These are phyloP conservation scores for Wickerhamomyces ciferrii DNA, from an alignment of 805 yeast genomes.

Conservation along the genomic window DNA sequence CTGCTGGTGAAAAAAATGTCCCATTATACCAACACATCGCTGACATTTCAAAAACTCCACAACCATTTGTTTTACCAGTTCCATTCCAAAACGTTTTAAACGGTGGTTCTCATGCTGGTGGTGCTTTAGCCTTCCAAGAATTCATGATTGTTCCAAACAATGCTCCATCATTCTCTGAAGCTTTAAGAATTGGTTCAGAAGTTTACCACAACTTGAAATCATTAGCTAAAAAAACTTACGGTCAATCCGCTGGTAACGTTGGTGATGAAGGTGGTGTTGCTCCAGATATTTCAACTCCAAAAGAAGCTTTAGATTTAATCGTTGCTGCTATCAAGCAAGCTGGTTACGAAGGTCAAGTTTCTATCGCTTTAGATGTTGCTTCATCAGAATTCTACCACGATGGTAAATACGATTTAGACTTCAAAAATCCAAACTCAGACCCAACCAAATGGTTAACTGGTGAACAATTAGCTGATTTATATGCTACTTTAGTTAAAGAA, in stretches of 20 bases:
- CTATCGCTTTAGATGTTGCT: conserved; percentile 94
- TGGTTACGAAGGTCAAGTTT: conserved; percentile 91
- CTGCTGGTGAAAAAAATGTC: conserved; percentile 91
- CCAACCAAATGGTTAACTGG: conserved; percentile 87
- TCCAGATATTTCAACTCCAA: conserved; percentile 92
- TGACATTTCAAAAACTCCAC: conserved; percentile 64
- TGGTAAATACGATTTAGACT: conserved; percentile 96
- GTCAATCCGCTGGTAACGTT: conserved; percentile 98
- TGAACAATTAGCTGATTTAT: conserved; percentile 78
- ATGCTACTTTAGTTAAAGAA: conserved; percentile 71
- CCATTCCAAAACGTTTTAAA: conserved; percentile 98
- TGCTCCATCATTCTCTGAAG: conserved; percentile 89
- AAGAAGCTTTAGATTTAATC: conserved; percentile 95
- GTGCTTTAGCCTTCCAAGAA: conserved; percentile 98
- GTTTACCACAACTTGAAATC: conserved; percentile 96
- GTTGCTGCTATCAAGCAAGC: conserved; percentile 85
- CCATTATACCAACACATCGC: conserved; percentile 93
- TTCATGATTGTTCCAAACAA: conserved; percentile 98
- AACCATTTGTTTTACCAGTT: conserved; percentile 93
- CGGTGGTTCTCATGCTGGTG: conserved; percentile 99
- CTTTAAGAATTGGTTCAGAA: conserved; percentile 94
- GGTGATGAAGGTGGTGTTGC: conserved; percentile 99
- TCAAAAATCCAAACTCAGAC: conserved; percentile 95
- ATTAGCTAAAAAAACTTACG: conserved; percentile 90
- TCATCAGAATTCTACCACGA: conserved; percentile 97